A percentile compares a stretch with the other conserved stretches of the same genome.
Conservation (phyloP, 1,284 basidiomycete species). For the Bondarzewia mesenterica region DNA sequence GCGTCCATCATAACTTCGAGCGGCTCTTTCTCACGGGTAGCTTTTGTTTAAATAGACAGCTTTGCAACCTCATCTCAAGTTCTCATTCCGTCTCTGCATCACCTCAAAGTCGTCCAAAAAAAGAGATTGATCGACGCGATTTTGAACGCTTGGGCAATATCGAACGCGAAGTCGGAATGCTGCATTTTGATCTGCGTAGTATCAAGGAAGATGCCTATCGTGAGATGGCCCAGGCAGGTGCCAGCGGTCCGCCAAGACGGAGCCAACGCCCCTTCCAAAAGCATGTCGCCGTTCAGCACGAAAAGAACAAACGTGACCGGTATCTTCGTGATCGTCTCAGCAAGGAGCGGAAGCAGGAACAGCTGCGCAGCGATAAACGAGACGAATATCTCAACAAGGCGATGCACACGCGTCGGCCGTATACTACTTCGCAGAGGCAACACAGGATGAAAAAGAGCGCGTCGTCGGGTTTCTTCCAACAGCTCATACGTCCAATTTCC, state of each 20-base stretch:
- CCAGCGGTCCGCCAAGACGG: constrained; percentile 35
- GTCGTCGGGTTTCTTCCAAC: constrained; percentile 66
- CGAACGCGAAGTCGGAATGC: constrained; percentile 50
- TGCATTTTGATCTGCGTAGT: constrained; percentile 58
- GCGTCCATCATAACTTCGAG: constrained; percentile 12
- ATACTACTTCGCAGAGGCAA: constrained; percentile 49
- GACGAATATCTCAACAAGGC: constrained; percentile 67
- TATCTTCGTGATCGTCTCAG: constrained; percentile 55
- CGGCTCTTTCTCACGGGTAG: constrained; percentile 5
- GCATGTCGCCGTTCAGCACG: constrained; percentile 54
- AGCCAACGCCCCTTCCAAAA: constrained; percentile 59
- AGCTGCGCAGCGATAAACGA: constrained; percentile 57
- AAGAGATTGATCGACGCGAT: constrained; percentile 52
- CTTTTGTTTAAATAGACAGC: constrained; percentile 34
- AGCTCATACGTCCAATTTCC: constrained; percentile 77
- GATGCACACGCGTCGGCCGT: constrained; percentile 48
- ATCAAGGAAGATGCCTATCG: constrained; percentile 67
- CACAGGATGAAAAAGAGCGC: constrained; percentile 80
- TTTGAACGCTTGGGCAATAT: constrained; percentile 69
- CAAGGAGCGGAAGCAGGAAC: constrained; percentile 68
- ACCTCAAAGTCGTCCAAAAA: constrained; percentile 37
- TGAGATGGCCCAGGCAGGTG: constrained; percentile 42
- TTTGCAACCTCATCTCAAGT: constrained; percentile 55
- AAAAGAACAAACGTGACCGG: constrained; percentile 73
- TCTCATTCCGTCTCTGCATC: constrained; percentile 33